These are phyloP conservation scores for Mantamonas sphyraenae DNA, from an alignment of 78 protist genomes.

Conservation along the genomic window DNA sequence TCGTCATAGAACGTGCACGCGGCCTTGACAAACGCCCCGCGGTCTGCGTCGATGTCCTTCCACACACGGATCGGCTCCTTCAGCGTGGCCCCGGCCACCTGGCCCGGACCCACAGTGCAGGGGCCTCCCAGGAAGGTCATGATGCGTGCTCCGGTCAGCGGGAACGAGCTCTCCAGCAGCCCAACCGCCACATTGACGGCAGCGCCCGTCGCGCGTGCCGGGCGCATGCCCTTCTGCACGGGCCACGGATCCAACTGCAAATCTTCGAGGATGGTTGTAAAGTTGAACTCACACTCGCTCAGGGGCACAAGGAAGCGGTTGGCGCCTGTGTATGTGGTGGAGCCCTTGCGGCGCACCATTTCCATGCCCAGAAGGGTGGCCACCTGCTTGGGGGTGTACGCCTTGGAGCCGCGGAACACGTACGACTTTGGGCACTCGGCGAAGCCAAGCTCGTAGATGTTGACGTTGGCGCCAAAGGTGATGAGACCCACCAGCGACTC, in stretches of 20 bases:
- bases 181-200: conserved; percentile 87
- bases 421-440: conserved; percentile 60
- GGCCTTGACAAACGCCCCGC: no score
- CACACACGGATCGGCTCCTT: conserved; percentile 81
- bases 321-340: no score
- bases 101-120: conserved; percentile 88
- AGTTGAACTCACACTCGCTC: conserved; percentile 68
- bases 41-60: conserved; percentile 71
- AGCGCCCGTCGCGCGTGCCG: conserved; percentile 80
- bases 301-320: conserved; percentile 74
- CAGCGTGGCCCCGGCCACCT: conserved; percentile 45
- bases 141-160: conserved; percentile 73
- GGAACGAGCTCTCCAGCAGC: conserved; percentile 53
- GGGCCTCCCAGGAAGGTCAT: conserved; percentile 90
- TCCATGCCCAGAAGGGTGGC: conserved; percentile 47
- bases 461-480: conserved; percentile 87
- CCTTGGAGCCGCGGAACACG: conserved; percentile 83
- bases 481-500: conserved; percentile 85
- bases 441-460: conserved; percentile 75
- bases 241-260: conserved; percentile 89
- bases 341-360: conserved; percentile 15
- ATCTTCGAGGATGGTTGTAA: conserved; percentile 80
- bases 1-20: conserved; percentile 46
- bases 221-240: conserved; percentile 59
- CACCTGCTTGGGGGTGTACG: conserved; percentile 26